A percentile compares a stretch with the other conserved stretches of the same genome.
phyloP scores from a whole-genome alignment of 2,329 filamentous ascomycete species.

The Fusarium sp. region DNA sequence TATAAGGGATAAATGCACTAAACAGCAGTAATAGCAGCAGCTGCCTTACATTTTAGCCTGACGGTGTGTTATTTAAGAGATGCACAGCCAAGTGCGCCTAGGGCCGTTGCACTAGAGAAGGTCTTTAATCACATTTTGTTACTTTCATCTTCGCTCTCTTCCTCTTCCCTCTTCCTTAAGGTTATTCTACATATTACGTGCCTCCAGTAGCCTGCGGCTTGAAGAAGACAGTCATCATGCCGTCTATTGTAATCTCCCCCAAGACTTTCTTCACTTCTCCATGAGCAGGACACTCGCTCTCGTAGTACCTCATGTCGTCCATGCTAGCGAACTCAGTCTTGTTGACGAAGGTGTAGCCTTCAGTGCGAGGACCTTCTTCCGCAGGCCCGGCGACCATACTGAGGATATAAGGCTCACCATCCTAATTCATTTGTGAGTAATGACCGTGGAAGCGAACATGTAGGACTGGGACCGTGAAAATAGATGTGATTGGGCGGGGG shows the following conservation, averaged over 20 bases:
- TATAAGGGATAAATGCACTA: too few relatives aligned
- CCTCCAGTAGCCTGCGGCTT: conserved; percentile 6
- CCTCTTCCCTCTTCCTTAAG: not conserved
- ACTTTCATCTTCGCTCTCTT: too few relatives aligned
- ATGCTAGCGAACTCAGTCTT: conserved; percentile 2
- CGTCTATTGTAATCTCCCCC: conserved; percentile 2
- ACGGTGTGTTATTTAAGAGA: too few relatives aligned
- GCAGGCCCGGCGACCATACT: conserved; percentile 1
- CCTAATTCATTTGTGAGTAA: not conserved
- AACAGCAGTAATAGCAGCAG: too few relatives aligned
- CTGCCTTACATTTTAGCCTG: too few relatives aligned
- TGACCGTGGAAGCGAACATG: not conserved
- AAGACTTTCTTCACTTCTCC: conserved; percentile 2
- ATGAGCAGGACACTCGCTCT: conserved; percentile 1
- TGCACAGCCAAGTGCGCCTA: too few relatives aligned
- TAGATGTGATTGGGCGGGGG: not conserved
- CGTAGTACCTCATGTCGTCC: conserved; percentile 4
- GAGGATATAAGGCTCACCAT: conserved; percentile 3
- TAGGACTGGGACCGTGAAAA: not conserved
- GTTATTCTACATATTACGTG: not conserved
- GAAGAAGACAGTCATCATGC: conserved; percentile 3
- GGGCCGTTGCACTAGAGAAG: too few relatives aligned
- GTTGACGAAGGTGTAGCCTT: conserved; percentile 3
- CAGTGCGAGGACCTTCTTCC: conserved; percentile 1
- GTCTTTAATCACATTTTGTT: too few relatives aligned